These are phyloP conservation scores for Odontarrhena argentea DNA, from an alignment of 345 rosid genomes.

Conservation along the genomic window DNA sequence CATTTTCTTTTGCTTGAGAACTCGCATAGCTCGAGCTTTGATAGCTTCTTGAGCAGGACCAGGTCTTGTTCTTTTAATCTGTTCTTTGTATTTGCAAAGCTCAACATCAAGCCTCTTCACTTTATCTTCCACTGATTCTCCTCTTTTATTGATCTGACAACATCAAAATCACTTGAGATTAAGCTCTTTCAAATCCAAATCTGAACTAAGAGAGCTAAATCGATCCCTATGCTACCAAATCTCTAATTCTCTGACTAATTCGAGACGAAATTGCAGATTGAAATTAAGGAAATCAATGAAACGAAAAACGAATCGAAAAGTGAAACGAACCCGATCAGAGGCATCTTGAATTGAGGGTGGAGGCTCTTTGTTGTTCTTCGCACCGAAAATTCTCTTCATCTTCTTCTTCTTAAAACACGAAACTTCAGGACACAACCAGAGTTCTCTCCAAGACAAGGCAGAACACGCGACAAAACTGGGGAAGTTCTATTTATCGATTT, in stretches of 20 bases:
- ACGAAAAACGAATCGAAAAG: neutral
- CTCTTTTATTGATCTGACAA: constrained; percentile 78
- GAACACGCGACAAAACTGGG: neutral
- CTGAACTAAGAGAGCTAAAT: neutral
- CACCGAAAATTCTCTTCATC: constrained; percentile 92
- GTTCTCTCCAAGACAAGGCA: constrained; percentile 6
- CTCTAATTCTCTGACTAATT: neutral
- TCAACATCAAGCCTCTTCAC: constrained; percentile 80
- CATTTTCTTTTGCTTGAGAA: constrained; percentile 94
- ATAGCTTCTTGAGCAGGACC: constrained; percentile 93
- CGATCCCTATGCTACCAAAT: neutral
- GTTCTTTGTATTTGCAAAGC: constrained; percentile 74
- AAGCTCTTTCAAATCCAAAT: neutral
- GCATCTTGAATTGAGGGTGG: constrained; percentile 87
- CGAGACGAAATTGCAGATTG: neutral
- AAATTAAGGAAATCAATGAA: neutral
- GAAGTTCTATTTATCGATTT: constrained; percentile 14
- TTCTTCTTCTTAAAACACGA: constrained; percentile 20
- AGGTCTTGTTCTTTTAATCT: constrained; percentile 85
- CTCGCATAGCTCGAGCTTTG: constrained; percentile 88
- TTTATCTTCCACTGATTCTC: constrained; percentile 89
- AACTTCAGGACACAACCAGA: neutral
- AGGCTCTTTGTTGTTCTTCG: constrained; percentile 88
- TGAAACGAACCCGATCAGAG: constrained; percentile 64
- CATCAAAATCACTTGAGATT: neutral